A percentile compares a stretch with the other conserved stretches of the same genome.
Conservation (phyloP, 225 moss, liverwort and hornwort genomes). For the Pseudisothecium myosuroides region DNA sequence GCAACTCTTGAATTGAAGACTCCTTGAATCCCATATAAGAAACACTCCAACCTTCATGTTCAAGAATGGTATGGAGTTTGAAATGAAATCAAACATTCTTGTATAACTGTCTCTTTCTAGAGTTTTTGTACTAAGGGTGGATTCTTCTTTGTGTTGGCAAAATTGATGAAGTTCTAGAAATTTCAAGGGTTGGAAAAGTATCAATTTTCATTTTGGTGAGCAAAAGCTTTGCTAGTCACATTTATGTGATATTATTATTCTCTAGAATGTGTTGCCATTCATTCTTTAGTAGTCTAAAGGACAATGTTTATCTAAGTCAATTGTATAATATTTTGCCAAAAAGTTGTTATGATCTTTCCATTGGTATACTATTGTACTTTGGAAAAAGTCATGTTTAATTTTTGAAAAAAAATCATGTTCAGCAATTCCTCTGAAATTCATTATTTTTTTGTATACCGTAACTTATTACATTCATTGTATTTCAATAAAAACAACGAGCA, state of each 20-base stretch:
- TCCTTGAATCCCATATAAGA: background rate
- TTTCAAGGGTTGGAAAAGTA: background rate
- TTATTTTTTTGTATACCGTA: background rate
- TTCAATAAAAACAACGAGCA: background rate
- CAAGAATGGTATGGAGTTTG: background rate
- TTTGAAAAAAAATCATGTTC: background rate
- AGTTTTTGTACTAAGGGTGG: background rate
- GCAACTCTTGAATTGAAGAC: background rate
- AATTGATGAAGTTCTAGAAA: background rate
- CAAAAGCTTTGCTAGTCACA: background rate
- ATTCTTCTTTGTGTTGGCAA: background rate
- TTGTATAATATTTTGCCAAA: background rate
- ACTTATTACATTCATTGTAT: background rate
- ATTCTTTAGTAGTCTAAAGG: background rate
- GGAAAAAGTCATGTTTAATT: background rate
- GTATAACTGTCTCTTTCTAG: rapidly evolving
- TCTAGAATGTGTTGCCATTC: background rate
- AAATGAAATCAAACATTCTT: background rate
- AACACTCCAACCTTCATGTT: background rate
- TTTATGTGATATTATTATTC: background rate
- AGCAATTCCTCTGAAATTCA: background rate
- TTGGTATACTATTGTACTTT: background rate
- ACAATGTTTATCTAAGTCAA: background rate
- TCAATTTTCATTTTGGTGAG: background rate
- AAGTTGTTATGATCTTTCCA: background rate